Evolutionary conservation across 1,284 basidiomycete species (phyloP).

Genomic region (Ganoderma boninense): DNA sequence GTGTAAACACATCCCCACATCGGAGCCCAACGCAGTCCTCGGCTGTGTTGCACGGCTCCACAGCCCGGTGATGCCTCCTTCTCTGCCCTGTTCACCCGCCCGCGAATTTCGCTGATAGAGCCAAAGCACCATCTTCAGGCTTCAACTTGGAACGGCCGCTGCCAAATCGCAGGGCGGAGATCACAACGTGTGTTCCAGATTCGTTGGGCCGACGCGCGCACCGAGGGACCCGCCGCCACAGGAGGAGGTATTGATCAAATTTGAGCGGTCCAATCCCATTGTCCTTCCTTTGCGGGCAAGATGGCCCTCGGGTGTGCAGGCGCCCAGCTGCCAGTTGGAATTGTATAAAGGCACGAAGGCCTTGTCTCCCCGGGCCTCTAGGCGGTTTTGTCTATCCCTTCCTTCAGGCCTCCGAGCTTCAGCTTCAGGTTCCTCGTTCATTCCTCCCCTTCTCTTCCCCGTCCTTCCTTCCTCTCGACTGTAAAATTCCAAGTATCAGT

Average conservation of each 20-base stretch:
- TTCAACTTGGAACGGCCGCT: neutral
- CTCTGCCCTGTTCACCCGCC: neutral
- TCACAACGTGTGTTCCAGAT: constrained; percentile 1
- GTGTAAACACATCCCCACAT: neutral
- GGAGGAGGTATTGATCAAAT: neutral
- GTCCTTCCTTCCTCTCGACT: constrained; percentile 8
- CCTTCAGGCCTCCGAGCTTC: constrained; percentile 1
- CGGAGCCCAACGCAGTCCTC: neutral
- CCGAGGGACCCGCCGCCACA: neutral
- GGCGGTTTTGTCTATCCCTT: neutral
- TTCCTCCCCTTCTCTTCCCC: neutral
- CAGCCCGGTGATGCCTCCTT: neutral
- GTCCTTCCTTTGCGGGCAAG: neutral
- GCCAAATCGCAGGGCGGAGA: neutral
- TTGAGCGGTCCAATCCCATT: neutral
- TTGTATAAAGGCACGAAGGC: constrained; percentile 1
- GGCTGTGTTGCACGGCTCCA: neutral
- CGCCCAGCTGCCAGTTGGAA: neutral
- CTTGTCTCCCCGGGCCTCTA: neutral
- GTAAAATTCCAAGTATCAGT: constrained; percentile 5
- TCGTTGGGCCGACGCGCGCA: neutral
- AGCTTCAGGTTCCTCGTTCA: constrained; percentile 1
- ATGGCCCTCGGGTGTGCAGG: neutral
- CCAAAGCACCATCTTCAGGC: neutral
- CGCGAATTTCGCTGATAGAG: neutral